Conservation (phyloP, 192 early-diverging fungal species). For the Coemansia sp. region DNA sequence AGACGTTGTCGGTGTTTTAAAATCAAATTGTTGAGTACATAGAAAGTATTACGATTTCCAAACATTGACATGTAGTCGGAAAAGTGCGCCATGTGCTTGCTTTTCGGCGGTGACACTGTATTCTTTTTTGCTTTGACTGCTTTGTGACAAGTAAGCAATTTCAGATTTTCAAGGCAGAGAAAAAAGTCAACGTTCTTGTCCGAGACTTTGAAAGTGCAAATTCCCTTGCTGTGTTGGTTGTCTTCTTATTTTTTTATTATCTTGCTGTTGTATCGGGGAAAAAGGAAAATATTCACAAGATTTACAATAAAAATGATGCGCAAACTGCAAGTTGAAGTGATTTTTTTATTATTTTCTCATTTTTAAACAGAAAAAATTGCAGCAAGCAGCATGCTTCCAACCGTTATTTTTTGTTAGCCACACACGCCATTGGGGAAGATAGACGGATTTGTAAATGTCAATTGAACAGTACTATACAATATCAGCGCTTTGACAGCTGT, state of each 20-base stretch:
- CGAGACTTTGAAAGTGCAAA: background rate
- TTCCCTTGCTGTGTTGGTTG: background rate
- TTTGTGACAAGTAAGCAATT: background rate
- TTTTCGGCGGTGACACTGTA: too few species aligned
- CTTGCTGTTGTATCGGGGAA: background rate
- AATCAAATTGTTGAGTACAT: too few species aligned
- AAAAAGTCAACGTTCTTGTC: constrained; percentile 2
- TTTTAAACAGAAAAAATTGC: background rate
- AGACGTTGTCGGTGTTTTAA: too few species aligned
- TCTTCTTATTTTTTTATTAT: background rate
- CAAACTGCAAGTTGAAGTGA: background rate
- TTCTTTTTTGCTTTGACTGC: background rate
- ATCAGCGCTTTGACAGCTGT: background rate
- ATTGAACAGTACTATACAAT: background rate
- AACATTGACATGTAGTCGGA: background rate
- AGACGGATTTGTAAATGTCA: background rate
- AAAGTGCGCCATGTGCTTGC: background rate
- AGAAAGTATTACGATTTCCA: background rate
- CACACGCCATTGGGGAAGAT: background rate
- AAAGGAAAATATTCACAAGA: background rate
- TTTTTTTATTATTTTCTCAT: background rate
- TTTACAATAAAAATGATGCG: background rate
- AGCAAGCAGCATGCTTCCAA: background rate
- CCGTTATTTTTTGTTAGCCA: background rate
- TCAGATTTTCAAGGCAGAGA: background rate